Evolutionary conservation across 148 eudicot species (phyloP).

Genomic region (Camellia granthamiana): DNA sequence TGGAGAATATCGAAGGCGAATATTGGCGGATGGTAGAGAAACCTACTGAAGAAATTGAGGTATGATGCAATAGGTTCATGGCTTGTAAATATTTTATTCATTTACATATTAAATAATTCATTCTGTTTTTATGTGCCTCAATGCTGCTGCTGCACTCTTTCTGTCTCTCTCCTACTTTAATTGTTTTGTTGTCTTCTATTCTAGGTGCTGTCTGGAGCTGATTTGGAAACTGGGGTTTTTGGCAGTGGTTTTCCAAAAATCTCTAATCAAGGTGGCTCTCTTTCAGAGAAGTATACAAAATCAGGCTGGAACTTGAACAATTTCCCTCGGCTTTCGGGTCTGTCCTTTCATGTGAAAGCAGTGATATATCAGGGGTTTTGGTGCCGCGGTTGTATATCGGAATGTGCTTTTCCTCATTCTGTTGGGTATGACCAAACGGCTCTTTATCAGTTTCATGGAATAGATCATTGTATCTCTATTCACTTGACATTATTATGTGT

Average conservation of each 20-base stretch:
- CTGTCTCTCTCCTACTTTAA: neutral
- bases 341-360: slow-evolving; percentile 81
- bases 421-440: slow-evolving; percentile 73
- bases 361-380: slow-evolving; percentile 94
- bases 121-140: too few species aligned
- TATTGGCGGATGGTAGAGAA: slow-evolving; percentile 97
- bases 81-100: neutral
- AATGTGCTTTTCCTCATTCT: slow-evolving; percentile 99
- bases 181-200: slow-evolving; percentile 15
- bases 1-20: slow-evolving; percentile 91
- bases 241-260: slow-evolving; percentile 91
- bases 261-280: slow-evolving; percentile 39
- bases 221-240: slow-evolving; percentile 89
- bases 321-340: slow-evolving; percentile 92
- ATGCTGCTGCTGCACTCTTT: too few species aligned
- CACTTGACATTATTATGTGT: neutral
- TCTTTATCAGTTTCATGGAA: neutral
- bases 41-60: slow-evolving; percentile 99
- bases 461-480: slow-evolving; percentile 4
- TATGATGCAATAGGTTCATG: slow-evolving; percentile 22
- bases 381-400: slow-evolving; percentile 98
- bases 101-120: too few species aligned
- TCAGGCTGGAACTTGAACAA: slow-evolving; percentile 99
- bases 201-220: slow-evolving; percentile 97
- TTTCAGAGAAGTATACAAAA: slow-evolving; percentile 51